phyloP scores from a whole-genome alignment of 2,329 filamentous ascomycete species.

The Stemphylium vesicarium region DNA sequence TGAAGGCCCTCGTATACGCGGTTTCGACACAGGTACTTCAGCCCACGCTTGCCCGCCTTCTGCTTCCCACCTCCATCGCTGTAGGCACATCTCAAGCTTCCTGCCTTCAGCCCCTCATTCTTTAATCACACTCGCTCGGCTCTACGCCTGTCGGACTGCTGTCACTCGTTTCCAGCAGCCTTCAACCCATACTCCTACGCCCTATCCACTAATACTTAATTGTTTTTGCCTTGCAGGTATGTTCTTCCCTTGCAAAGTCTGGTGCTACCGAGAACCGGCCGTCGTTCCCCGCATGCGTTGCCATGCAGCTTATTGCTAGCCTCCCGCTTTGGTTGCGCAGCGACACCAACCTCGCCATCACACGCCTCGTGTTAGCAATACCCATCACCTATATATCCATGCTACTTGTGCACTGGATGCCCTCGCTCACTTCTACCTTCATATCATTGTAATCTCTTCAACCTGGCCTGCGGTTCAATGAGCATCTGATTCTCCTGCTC shows the following conservation, averaged over 20 bases:
- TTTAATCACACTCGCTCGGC: constrained; percentile 24
- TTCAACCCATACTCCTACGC: background rate
- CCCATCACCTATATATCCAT: constrained; percentile 2
- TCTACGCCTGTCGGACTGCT: constrained; percentile 18
- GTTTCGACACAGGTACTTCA: constrained; percentile 27
- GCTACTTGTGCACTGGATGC: background rate
- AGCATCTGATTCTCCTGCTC: background rate
- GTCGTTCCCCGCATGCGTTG: constrained; percentile 1
- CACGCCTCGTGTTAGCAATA: constrained; percentile 7
- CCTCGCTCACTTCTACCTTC: background rate
- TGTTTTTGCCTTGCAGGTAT: constrained; percentile 11
- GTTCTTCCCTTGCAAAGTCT: constrained; percentile 9
- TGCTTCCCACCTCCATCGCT: constrained; percentile 28
- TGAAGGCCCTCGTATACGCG: constrained; percentile 15
- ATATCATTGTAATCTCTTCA: background rate
- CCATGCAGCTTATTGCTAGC: constrained; percentile 5
- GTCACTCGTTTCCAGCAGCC: constrained; percentile 37
- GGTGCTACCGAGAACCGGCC: constrained; percentile 2
- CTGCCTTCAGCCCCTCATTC: constrained; percentile 33
- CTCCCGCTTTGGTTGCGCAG: constrained; percentile 5
- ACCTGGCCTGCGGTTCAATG: background rate
- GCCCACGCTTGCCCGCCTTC: constrained; percentile 20
- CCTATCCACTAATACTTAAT: constrained; percentile 14
- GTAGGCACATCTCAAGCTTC: constrained; percentile 31
- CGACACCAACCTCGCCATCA: constrained; percentile 4